Evolutionary conservation across 2,329 filamentous ascomycete species (phyloP).

Genomic region (Chrysosporium keratinophilum): DNA sequence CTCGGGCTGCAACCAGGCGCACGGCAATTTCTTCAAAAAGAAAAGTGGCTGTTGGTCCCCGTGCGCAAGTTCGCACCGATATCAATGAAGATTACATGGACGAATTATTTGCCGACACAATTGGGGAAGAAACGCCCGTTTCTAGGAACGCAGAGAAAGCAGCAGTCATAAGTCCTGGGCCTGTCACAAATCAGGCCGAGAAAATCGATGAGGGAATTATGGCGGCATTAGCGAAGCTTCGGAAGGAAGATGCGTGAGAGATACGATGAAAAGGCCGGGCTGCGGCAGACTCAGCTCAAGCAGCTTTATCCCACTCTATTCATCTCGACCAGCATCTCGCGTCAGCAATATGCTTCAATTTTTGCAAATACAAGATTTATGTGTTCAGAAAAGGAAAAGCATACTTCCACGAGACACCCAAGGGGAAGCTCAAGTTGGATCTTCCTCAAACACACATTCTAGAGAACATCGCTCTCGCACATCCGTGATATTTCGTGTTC

Average conservation of each 20-base stretch:
- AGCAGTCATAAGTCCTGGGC: no score
- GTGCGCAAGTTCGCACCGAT: neutral
- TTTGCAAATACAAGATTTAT: no score
- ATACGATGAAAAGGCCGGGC: constrained; percentile 20
- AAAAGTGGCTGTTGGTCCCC: neutral
- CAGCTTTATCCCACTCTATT: constrained; percentile 11
- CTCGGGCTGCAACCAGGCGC: constrained; percentile 45
- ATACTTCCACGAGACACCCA: no score
- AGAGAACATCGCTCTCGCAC: no score
- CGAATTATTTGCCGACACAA: neutral
- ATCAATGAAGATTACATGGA: neutral
- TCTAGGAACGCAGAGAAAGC: constrained; percentile 16
- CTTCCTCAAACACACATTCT: no score
- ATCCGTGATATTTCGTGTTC: no score
- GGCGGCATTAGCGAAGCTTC: constrained; percentile 48
- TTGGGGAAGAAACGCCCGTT: neutral
- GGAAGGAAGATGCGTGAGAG: constrained; percentile 29
- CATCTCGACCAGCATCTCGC: neutral
- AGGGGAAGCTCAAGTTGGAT: no score
- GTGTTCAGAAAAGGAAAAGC: no score
- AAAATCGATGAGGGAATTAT: constrained; percentile 48
- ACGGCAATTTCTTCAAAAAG: neutral
- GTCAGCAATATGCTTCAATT: neutral
- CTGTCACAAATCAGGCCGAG: neutral
- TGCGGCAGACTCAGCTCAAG: constrained; percentile 22